Evolutionary conservation across 768 basidiomycete genomes (phyloP), one percentile per base, ranked within the genome.

Genomic region (Lactifluus subvellereus): DNA sequence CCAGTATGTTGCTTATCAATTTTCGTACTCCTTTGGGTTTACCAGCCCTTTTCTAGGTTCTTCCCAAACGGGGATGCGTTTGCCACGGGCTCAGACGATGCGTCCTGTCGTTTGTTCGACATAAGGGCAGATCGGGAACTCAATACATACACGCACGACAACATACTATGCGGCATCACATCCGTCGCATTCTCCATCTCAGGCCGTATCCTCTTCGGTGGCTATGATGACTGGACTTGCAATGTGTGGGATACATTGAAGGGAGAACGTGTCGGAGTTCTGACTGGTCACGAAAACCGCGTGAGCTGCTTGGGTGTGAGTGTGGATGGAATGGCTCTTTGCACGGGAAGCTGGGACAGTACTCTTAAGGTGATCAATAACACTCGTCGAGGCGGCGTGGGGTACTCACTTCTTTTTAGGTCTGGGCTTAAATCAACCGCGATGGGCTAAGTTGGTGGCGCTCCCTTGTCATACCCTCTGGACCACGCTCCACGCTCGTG

Each of bases 41-140:
- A 45, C 66, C n/a, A 47, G 57, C 68, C 50, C 56, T 49, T 33
- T 45, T 30, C 63, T 65, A 98, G 95, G 72, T 99, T 98, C 78
- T 99, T 98, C 91, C 96, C 96, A 43, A 98, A 98, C 70, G 96
- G 96, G 65, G 95, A 99, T 74, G 96, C 97, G 0, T 98, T 99
- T 75, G 96, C 95, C 27, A 98, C 96, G 20, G 96, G 96, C 38
- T 99, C 96, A 18, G 96, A 99, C 72, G 96, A 99, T 76, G 97
- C 96, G 11, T 98, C 97, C 51, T 98, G 96, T 79, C 90, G 97
- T 54, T 77, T 99, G 49, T 99, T 98, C 74, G 96, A 99, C 75
- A 94, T 99, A 67, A 88, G 96, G 59, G 96, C 96, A 51, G 96
- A 99, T 74, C 87, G 96, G 59, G 96, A 99, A 76, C 77, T 99